phyloP scores from a whole-genome alignment of 2,329 filamentous ascomycete genomes.

The Arthrinium phaeospermum region DNA sequence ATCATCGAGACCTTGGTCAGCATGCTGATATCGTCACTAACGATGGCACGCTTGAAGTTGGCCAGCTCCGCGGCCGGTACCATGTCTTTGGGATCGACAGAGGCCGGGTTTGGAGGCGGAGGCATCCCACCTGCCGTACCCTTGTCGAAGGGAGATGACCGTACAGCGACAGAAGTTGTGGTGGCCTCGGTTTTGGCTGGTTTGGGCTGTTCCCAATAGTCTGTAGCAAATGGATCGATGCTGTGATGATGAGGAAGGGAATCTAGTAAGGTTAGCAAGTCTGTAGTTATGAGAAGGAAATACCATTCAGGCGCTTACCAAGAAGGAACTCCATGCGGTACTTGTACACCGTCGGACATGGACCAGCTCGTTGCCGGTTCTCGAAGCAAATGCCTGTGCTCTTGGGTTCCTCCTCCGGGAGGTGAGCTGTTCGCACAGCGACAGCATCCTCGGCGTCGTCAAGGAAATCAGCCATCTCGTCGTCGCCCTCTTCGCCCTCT shows the following conservation, averaged over 20 bases:
- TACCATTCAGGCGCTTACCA: slow-evolving; percentile 53
- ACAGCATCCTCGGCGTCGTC: slow-evolving; percentile 79
- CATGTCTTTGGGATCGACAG: slow-evolving; percentile 61
- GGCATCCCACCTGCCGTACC: slow-evolving; percentile 27
- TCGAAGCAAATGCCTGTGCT: slow-evolving; percentile 88
- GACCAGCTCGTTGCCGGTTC: slow-evolving; percentile 54
- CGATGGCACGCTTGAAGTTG: slow-evolving; percentile 72
- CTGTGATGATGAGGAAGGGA: slow-evolving; percentile 53
- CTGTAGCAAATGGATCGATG: slow-evolving; percentile 84
- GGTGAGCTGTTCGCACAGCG: slow-evolving; percentile 46
- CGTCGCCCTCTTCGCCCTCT: slow-evolving; percentile 71
- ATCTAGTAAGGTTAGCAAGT: slow-evolving; percentile 39
- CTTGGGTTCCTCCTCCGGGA: slow-evolving; percentile 72
- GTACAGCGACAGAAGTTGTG: not conserved
- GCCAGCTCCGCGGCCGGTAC: slow-evolving; percentile 45
- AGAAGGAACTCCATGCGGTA: slow-evolving; percentile 79
- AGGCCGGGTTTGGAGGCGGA: slow-evolving; percentile 30
- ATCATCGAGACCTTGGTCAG: slow-evolving; percentile 77
- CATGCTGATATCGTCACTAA: slow-evolving; percentile 62
- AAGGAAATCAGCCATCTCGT: slow-evolving; percentile 88
- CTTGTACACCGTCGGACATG: slow-evolving; percentile 56
- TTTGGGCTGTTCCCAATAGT: slow-evolving; percentile 72
- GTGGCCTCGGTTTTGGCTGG: not conserved
- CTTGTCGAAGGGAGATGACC: slow-evolving; percentile 14
- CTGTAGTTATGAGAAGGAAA: too few relatives aligned